Base-by-base conservation (phyloP, 345 rosid genomes). In the Dipteronia dyeriana region DNA sequence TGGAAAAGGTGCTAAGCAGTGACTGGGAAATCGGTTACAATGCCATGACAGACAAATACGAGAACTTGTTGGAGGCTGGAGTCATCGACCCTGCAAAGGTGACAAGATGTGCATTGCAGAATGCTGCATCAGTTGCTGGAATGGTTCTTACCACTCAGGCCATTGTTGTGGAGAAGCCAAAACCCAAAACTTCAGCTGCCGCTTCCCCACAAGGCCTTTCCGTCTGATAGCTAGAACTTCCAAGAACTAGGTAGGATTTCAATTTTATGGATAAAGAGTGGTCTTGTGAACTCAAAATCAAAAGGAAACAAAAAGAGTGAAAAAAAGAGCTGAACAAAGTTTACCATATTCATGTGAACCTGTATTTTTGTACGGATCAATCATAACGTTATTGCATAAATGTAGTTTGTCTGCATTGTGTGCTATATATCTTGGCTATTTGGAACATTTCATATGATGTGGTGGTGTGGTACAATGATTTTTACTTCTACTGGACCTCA, bases 111-210 rank as follows among this genome's bases (percentile, higher is more conserved):
- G 98, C 90, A 2, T 83, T 96, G 74, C 99, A 96, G 85, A 97
- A 97, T 71, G 82, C 99, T 3, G 93, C 99, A 60, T 94, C 99
- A 1, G 97, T 97, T 51, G 98, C 98, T 1, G 98, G 98, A 67
- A 97, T 97, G 99, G 97, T 94, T 49, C 78, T 97, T 72, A 97
- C 98, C 73, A 97, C 99, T 53, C 99, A 96, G 75, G 99, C 99
- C 82, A 96, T 94, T 45, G 98, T 96, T 8, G 98, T 91, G 0
- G 99, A 92, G 77, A 96, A 94, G 86, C 75, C 91, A 0, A 93
- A 87, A 87, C 92, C 94, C 8, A 95, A 87, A 86, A 80, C 90
- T 64, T 49, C 89, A 0, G 88, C 79, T 0, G 90, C 83, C 34
- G 91, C 92, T 39, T 1, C 93, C 6, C 92, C 91, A 29, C 84